Evolutionary conservation across 192 early-diverging fungal genomes (phyloP).

Genomic region (Radiomyces spectabilis): DNA sequence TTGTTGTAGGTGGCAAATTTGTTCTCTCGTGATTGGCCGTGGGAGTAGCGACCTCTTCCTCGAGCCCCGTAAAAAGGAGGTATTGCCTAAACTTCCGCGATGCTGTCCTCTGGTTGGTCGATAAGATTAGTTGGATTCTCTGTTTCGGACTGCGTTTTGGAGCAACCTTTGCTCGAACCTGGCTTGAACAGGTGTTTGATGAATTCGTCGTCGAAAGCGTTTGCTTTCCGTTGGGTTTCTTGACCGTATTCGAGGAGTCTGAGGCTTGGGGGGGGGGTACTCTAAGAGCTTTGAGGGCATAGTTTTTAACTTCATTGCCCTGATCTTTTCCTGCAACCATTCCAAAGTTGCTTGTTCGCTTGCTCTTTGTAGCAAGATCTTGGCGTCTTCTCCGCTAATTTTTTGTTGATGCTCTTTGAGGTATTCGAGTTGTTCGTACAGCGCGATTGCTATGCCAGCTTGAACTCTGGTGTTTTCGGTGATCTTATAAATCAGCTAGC

Average conservation of each 20-base stretch:
- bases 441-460: too few relatives aligned
- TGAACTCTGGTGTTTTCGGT: too few relatives aligned
- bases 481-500: too few relatives aligned
- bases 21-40: neutral
- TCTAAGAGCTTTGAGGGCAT: slow-evolving; percentile 1
- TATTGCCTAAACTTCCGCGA: too few relatives aligned
- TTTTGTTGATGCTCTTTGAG: too few relatives aligned
- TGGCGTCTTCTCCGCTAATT: too few relatives aligned
- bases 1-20: neutral
- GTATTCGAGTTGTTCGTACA: too few relatives aligned
- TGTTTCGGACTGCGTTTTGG: neutral
- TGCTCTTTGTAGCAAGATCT: too few relatives aligned
- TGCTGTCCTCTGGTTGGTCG: too few relatives aligned
- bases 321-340: neutral
- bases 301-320: neutral
- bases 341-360: slow-evolving; percentile 6
- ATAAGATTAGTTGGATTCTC: too few relatives aligned
- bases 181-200: neutral
- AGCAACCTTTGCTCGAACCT: neutral
- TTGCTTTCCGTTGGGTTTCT: neutral
- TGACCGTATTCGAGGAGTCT: neutral
- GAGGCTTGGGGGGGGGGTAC: neutral
- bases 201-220: neutral
- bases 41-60: neutral
- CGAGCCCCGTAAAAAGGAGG: neutral